phyloP scores from a whole-genome alignment of 768 basidiomycete species.

The Tricholoma matsutake region DNA sequence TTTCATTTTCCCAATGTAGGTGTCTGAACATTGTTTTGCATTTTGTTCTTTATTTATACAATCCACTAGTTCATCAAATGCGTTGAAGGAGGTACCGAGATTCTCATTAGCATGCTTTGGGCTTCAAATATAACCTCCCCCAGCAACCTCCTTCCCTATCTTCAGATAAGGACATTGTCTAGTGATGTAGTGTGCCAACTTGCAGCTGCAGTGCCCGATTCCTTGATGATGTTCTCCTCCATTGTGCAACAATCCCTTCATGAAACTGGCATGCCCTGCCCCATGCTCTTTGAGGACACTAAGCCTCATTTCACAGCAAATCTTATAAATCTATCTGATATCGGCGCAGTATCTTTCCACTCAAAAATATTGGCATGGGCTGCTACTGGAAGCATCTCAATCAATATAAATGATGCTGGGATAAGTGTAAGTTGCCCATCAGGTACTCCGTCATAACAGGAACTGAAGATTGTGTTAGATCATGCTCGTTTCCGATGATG shows the following conservation, averaged over 20 bases:
- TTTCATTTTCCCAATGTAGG: conserved; percentile 4
- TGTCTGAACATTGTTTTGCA: not conserved
- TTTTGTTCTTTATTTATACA: not conserved
- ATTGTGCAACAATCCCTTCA: not conserved
- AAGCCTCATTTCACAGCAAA: not conserved
- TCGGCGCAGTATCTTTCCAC: not conserved
- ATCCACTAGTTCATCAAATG: not conserved
- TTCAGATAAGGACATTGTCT: not conserved
- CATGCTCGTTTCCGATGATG: not conserved
- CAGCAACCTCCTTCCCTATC: not conserved
- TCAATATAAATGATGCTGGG: not conserved
- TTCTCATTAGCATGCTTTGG: conserved; percentile 4
- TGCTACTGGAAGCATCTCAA: conserved; percentile 1
- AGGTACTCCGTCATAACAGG: not conserved
- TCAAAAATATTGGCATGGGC: conserved; percentile 6
- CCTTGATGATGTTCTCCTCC: not conserved
- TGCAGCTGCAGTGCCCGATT: not conserved
- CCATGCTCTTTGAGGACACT: not conserved
- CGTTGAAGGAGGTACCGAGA: conserved; percentile 6
- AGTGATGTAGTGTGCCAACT: not conserved
- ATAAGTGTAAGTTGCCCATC: not conserved
- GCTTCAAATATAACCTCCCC: conserved; percentile 3
- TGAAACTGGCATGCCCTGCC: not conserved
- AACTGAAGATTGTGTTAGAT: not conserved
- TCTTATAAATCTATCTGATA: not conserved